Percentiles rank a stretch among this genome's conserved stretches.
These are phyloP conservation scores for Juncus effusus DNA, from an alignment of 176 grass and related monocot species.

Conservation along the genomic window DNA sequence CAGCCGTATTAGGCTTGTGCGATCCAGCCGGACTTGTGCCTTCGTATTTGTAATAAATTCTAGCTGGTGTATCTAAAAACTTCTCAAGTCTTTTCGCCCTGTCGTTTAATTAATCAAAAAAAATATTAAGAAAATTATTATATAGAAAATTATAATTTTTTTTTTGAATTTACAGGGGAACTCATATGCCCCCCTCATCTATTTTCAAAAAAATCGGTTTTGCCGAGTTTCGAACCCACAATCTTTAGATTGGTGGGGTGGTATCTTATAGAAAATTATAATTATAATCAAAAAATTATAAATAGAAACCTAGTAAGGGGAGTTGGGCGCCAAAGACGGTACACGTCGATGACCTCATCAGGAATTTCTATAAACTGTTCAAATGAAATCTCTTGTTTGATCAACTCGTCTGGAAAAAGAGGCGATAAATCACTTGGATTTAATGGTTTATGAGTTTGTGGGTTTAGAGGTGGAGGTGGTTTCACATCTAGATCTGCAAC, in stretches of 20 bases:
- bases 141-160: too few relatives aligned
- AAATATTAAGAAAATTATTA: too few relatives aligned
- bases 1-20: constrained; percentile 93
- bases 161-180: too few relatives aligned
- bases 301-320: constrained; percentile 57
- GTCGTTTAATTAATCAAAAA: neutral
- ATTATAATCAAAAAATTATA: neutral
- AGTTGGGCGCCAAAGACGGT: constrained; percentile 86
- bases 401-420: constrained; percentile 92
- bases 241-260: too few relatives aligned
- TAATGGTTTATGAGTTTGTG: constrained; percentile 66
- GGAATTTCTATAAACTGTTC: constrained; percentile 79
- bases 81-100: constrained; percentile 88
- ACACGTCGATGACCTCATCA: constrained; percentile 69
- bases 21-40: constrained; percentile 92
- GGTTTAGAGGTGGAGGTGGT: constrained; percentile 72
- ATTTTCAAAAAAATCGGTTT: too few relatives aligned
- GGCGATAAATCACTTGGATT: constrained; percentile 58
- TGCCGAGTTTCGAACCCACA: too few relatives aligned
- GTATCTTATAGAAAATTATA: neutral
- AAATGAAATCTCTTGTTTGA: constrained; percentile 68
- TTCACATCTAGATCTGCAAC: constrained; percentile 83
- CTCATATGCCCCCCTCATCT: too few relatives aligned
- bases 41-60: constrained; percentile 99
- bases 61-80: constrained; percentile 71